phyloP scores from a whole-genome alignment of 139 green algal genomes.

The Asterochloris erici region DNA sequence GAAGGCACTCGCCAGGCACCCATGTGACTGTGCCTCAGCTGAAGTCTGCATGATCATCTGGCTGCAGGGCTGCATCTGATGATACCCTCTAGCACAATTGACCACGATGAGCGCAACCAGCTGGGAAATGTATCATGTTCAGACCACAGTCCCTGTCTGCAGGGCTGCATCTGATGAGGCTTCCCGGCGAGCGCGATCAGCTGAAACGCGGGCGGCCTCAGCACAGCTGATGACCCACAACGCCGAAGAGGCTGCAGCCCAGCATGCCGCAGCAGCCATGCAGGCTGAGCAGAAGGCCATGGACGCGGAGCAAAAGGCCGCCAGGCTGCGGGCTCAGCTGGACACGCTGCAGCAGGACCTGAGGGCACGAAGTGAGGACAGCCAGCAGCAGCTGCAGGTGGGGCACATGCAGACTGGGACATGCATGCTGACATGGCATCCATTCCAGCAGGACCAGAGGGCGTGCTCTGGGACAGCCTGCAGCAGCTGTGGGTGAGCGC shows the following conservation, averaged over 20 bases:
- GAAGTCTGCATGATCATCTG: too few species aligned
- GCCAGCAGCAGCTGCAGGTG: conserved; percentile 17
- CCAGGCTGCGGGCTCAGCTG: neutral
- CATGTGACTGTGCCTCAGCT: too few species aligned
- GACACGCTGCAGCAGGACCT: conserved; percentile 7
- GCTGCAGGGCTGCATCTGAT: too few species aligned
- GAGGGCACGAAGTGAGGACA: conserved; percentile 6
- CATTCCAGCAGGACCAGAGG: too few species aligned
- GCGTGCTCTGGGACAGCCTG: too few species aligned
- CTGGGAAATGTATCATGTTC: too few species aligned
- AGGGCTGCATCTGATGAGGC: neutral
- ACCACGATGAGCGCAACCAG: too few species aligned
- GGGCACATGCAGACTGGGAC: neutral
- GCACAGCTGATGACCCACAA: conserved; percentile 5
- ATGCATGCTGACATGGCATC: too few species aligned
- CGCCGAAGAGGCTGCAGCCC: conserved; percentile 2
- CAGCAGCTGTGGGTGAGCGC: conserved; percentile 4
- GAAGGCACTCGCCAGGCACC: too few species aligned
- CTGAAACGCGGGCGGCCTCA: neutral
- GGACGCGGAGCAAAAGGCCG: conserved; percentile 1
- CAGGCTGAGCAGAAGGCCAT: conserved; percentile 5
- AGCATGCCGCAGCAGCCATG: neutral
- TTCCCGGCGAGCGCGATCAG: neutral
- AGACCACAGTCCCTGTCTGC: neutral
- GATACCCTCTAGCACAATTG: too few species aligned